phyloP scores from a whole-genome alignment of 2,329 filamentous ascomycete species.

The Colletotrichum sp. region DNA sequence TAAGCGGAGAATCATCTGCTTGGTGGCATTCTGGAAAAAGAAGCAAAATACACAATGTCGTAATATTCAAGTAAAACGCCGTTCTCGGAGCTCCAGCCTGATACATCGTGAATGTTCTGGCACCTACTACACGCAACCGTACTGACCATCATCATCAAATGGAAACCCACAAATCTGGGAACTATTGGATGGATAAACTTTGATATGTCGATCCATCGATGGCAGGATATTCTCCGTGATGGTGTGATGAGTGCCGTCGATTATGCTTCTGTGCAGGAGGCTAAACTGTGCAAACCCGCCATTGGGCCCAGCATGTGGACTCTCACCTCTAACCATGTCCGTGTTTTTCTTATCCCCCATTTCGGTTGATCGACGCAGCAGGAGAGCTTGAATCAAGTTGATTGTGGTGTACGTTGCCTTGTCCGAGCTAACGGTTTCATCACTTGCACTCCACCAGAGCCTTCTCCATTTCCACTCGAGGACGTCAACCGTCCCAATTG shows the following conservation, averaged over 20 bases:
- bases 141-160: background rate
- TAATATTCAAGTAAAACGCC: background rate
- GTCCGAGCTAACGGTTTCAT: slow-evolving; percentile 12
- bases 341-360: background rate
- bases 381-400: slow-evolving; percentile 2
- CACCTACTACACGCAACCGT: background rate
- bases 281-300: background rate
- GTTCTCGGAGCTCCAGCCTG: background rate
- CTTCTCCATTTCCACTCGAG: background rate
- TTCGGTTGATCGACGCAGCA: slow-evolving; percentile 3
- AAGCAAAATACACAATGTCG: background rate
- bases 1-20: background rate
- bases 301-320: background rate
- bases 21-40: background rate
- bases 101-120: background rate
- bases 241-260: background rate
- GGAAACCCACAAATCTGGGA: background rate
- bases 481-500: background rate
- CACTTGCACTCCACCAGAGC: background rate
- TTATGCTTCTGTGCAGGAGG: slow-evolving; percentile 9
- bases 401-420: slow-evolving; percentile 11
- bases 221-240: background rate
- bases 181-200: slow-evolving; percentile 5
- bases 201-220: background rate
- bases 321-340: background rate